phyloP scores from a whole-genome alignment of 2,329 filamentous ascomycete species.

The Cordyceps cicadae region DNA sequence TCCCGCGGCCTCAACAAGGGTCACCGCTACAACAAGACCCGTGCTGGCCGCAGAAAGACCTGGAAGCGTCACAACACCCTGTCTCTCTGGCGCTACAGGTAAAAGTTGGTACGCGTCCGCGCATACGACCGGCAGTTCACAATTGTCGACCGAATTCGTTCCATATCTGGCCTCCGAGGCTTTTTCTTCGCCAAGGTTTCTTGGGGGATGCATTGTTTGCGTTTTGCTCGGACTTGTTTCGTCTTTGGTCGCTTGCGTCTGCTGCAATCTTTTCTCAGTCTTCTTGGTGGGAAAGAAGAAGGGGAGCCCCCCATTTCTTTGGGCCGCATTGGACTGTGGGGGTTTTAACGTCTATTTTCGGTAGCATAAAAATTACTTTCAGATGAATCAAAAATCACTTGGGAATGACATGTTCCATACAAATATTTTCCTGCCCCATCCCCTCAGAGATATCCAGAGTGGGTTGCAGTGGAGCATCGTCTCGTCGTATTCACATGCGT shows the following conservation, averaged over 20 bases:
- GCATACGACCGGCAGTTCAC: not conserved
- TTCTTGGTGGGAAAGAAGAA: constrained; percentile 13
- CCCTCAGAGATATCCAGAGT: not conserved
- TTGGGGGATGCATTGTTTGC: constrained; percentile 10
- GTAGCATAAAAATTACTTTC: constrained; percentile 10
- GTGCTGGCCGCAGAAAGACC: constrained; percentile 95
- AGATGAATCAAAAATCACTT: constrained; percentile 9
- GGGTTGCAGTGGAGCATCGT: not conserved
- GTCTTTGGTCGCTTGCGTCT: constrained; percentile 11
- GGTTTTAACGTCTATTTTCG: constrained; percentile 12
- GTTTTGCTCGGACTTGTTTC: constrained; percentile 10
- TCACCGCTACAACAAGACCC: constrained; percentile 98
- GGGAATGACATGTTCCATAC: constrained; percentile 1
- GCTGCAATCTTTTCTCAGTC: constrained; percentile 12
- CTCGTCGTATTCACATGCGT: not conserved
- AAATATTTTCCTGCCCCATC: not conserved
- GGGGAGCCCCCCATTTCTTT: not conserved
- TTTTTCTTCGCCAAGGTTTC: constrained; percentile 1
- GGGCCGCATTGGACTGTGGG: not conserved
- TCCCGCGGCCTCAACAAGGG: constrained; percentile 99
- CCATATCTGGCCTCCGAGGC: not conserved
- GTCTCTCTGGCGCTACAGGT: constrained; percentile 97
- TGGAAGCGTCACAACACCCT: constrained; percentile 99
- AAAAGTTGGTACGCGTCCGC: constrained; percentile 28
- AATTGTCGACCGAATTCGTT: constrained; percentile 11